Percentiles rank a stretch among this genome's conserved stretches.
phyloP scores from a whole-genome alignment of 768 basidiomycete genomes.

The Tephrocybe rancida region DNA sequence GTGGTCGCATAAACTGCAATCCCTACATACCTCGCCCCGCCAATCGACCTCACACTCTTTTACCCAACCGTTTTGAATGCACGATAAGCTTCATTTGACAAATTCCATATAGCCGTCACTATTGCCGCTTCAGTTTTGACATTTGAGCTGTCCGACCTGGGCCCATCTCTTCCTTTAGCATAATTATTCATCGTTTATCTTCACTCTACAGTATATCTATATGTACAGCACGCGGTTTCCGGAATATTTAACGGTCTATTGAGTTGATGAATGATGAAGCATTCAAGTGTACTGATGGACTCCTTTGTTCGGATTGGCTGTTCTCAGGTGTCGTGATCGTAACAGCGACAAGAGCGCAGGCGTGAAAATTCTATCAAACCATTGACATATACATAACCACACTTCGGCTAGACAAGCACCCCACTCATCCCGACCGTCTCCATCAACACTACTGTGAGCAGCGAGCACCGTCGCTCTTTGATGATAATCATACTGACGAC shows the following conservation, averaged over 20 bases:
- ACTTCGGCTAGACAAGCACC: neutral
- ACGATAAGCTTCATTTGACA: conserved; percentile 9
- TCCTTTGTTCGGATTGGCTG: conserved; percentile 17
- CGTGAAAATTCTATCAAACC: conserved; percentile 18
- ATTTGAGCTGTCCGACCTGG: neutral
- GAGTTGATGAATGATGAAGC: conserved; percentile 11
- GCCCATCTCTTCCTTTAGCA: conserved; percentile 9
- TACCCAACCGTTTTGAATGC: conserved; percentile 11
- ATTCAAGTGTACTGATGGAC: conserved; percentile 14
- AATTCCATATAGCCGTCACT: neutral
- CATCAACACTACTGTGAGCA: neutral
- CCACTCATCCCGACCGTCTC: neutral
- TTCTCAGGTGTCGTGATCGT: conserved; percentile 19
- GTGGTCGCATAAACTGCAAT: conserved; percentile 26
- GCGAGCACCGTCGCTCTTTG: neutral
- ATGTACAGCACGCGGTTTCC: conserved; percentile 11
- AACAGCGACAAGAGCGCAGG: conserved; percentile 17
- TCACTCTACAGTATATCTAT: conserved; percentile 13
- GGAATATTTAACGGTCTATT: conserved; percentile 5
- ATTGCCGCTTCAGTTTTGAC: conserved; percentile 6
- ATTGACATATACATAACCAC: conserved; percentile 6
- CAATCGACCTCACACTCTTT: conserved; percentile 24
- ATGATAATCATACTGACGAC: neutral
- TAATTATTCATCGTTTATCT: conserved; percentile 12
- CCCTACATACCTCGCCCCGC: conserved; percentile 16